Evolutionary conservation across 495 filamentous ascomycete species (phyloP).

Genomic region (Neurospora sp.): DNA sequence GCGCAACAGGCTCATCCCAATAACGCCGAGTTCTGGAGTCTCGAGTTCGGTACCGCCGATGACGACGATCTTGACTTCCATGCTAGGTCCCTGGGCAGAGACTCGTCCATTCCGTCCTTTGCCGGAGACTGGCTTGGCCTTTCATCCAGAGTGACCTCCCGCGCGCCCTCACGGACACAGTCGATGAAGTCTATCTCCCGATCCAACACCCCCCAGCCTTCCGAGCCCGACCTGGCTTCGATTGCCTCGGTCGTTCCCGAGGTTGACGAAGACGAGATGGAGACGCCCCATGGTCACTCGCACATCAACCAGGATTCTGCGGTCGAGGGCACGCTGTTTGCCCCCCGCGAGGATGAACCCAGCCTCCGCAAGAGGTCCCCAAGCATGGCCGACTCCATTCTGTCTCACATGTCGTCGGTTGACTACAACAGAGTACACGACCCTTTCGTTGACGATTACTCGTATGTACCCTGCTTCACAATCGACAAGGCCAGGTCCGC

Average conservation of each 20-base stretch:
- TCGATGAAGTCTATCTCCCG: constrained; percentile 36
- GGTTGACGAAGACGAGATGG: constrained; percentile 32
- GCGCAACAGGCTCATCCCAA: constrained; percentile 27
- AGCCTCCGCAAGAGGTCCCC: constrained; percentile 43
- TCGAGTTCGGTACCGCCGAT: constrained; percentile 66
- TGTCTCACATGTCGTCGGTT: constrained; percentile 49
- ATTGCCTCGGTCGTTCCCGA: neutral
- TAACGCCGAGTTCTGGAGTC: constrained; percentile 58
- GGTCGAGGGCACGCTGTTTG: constrained; percentile 68
- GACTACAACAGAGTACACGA: constrained; percentile 43
- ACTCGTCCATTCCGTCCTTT: constrained; percentile 14
- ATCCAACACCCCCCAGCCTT: constrained; percentile 32
- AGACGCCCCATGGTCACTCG: constrained; percentile 29
- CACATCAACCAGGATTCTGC: constrained; percentile 43
- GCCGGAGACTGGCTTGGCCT: constrained; percentile 15
- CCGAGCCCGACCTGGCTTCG: constrained; percentile 30
- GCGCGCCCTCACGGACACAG: constrained; percentile 33
- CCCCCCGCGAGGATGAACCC: constrained; percentile 52
- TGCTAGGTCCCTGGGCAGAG: constrained; percentile 22
- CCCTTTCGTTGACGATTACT: constrained; percentile 69
- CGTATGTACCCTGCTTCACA: constrained; percentile 85
- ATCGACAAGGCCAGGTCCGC: constrained; percentile 73
- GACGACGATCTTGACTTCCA: constrained; percentile 41
- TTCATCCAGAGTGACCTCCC: constrained; percentile 32
- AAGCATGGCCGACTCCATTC: constrained; percentile 51